Percentiles rank a stretch among this genome's conserved stretches.
Evolutionary conservation across 441 rosid genomes (phyloP).

Genomic region (Aleurites moluccanus): DNA sequence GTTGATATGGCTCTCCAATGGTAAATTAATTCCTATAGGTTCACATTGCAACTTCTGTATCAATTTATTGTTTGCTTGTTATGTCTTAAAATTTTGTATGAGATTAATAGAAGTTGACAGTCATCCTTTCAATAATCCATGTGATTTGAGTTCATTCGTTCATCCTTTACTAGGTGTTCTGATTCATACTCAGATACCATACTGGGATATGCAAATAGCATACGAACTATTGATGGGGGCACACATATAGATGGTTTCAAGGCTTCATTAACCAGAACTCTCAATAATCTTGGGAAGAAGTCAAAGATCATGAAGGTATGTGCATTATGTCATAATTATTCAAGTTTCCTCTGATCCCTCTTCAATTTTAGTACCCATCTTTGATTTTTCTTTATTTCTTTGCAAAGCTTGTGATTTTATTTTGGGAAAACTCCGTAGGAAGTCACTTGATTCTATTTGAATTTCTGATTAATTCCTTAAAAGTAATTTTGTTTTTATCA

Average conservation of each 20-base stretch:
- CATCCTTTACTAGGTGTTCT: slow-evolving; percentile 63
- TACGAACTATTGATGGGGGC: slow-evolving; percentile 92
- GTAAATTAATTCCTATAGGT: slow-evolving; percentile 36
- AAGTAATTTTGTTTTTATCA: background rate
- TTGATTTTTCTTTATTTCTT: background rate
- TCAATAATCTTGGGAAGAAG: slow-evolving; percentile 82
- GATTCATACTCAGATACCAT: slow-evolving; percentile 95
- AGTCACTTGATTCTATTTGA: background rate
- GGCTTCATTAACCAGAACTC: slow-evolving; percentile 86
- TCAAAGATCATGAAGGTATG: slow-evolving; percentile 80
- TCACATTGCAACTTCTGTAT: background rate
- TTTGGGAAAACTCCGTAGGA: background rate
- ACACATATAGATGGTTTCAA: slow-evolving; percentile 94
- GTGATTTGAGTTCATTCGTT: slow-evolving; percentile 24
- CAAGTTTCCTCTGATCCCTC: background rate
- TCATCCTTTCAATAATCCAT: background rate
- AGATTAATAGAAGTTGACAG: slow-evolving; percentile 1
- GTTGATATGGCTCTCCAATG: slow-evolving; percentile 89
- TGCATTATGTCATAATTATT: slow-evolving; percentile 15
- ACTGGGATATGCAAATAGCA: slow-evolving; percentile 93
- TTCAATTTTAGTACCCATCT: slow-evolving; percentile 10
- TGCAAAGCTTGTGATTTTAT: background rate
- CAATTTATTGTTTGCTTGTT: background rate
- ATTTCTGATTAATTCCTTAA: background rate
- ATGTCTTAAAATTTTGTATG: background rate